Evolutionary conservation across 2,329 filamentous ascomycete species (phyloP).

Genomic region (Biscogniauxia marginata): DNA sequence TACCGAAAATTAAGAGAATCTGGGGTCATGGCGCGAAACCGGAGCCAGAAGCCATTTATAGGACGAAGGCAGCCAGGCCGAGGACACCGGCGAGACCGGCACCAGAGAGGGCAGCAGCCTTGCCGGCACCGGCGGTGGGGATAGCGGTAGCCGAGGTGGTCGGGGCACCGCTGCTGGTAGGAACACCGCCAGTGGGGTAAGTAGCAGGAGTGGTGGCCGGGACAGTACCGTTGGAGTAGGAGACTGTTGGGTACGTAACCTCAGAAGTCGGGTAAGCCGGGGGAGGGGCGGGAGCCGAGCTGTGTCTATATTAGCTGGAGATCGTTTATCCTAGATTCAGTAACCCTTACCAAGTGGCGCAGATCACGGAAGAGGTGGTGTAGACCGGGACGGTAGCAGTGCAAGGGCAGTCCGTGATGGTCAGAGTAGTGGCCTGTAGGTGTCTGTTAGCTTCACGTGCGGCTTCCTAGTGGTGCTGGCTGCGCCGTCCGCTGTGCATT

Average conservation of each 20-base stretch:
- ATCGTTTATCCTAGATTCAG: neutral
- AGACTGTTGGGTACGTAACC: constrained; percentile 25
- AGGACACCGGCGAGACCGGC: constrained; percentile 60
- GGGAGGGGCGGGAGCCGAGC: constrained; percentile 17
- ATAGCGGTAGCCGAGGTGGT: constrained; percentile 35
- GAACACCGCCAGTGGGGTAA: constrained; percentile 7
- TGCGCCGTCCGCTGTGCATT: too few relatives aligned
- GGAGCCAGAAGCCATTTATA: constrained; percentile 48
- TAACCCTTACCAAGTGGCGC: constrained; percentile 29
- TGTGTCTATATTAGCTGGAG: constrained; percentile 27
- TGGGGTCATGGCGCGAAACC: constrained; percentile 36
- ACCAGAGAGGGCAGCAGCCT: constrained; percentile 55
- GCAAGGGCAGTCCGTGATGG: constrained; percentile 72
- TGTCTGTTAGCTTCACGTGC: constrained; percentile 33
- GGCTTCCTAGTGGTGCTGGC: too few relatives aligned
- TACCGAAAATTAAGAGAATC: constrained; percentile 41
- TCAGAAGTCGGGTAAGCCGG: constrained; percentile 6
- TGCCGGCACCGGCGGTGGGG: constrained; percentile 56
- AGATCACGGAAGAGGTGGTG: constrained; percentile 48
- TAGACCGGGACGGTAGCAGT: constrained; percentile 60
- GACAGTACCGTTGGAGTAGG: constrained; percentile 16
- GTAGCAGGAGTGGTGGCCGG: constrained; percentile 7
- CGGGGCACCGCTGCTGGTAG: constrained; percentile 19
- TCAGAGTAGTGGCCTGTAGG: constrained; percentile 61
- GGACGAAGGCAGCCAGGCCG: constrained; percentile 56